Base-by-base conservation (phyloP, 202 grass and related monocot species). In the Elaeis oleifera region DNA sequence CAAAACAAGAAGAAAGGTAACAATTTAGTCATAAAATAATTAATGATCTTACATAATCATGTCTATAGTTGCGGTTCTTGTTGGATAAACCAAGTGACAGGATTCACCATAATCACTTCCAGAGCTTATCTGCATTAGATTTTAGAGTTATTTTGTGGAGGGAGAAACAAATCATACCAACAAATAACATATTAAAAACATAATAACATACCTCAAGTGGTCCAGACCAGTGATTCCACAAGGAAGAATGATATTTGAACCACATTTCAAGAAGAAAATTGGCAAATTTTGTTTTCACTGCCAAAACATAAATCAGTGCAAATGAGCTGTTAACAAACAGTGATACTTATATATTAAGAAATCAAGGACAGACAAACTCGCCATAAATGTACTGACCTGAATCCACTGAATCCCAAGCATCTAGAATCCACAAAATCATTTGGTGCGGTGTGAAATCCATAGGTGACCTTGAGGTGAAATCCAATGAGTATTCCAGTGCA, bases 401-500 rank as follows among this genome's bases (percentile, higher is more conserved):
- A 83, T 89, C 87, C 63, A 89, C 60, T 25, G 59, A 80, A 48
- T 36, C 73, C 91, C 81, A 80, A 16, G 63, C 74, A 80, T 85
- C 39, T 68, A 73, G 36, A 73, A 90, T 85, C 91, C 87, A 96
- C 64, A 50, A 76, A 74, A 96, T 71, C 21, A 81, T 77, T 75
- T 84, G 76, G 88, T 88, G 80, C 48, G 81, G 79, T 65, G 59
- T 80, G 36, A 85, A 91, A 58, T 90, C 87, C 14, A 81, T 64
- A 50, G 91, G 91, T 14, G 84, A 88, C 60, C 84, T 85, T 65
- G 91, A 96, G 9, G 91, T 90, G 53, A 79, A 87, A 20, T 77
- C 57, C 26, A 90, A 23, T 4, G 84, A 83, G 66, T 83, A 96
- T 63, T 88, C 61, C 48, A 90, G 70, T 57, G 81, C 68, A 83